These are phyloP conservation scores for Capsella bursapastoris DNA, from an alignment of 345 rosid species.

Conservation along the genomic window DNA sequence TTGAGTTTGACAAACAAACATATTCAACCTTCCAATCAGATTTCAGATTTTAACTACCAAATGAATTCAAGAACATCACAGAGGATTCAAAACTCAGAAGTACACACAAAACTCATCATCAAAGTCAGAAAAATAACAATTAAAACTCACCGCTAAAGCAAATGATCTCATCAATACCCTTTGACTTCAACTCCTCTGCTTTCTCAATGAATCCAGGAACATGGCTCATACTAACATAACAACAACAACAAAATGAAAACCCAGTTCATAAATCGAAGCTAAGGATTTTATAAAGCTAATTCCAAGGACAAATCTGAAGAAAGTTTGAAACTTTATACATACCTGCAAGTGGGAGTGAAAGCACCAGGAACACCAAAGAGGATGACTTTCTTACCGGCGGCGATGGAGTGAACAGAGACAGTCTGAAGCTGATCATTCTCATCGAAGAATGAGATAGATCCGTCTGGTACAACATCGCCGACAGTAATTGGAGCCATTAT, in stretches of 20 bases:
- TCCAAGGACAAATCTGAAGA: no score
- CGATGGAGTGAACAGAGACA: constrained; percentile 77
- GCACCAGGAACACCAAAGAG: constrained; percentile 65
- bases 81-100: no score
- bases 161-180: constrained; percentile 80
- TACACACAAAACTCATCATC: no score
- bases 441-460: constrained; percentile 77
- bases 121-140: background rate
- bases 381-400: constrained; percentile 80
- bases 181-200: constrained; percentile 78
- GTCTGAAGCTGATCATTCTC: constrained; percentile 82
- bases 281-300: constrained; percentile 43
- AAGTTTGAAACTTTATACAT: no score
- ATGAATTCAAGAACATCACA: no score
- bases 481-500: constrained; percentile 85
- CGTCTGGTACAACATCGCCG: constrained; percentile 79
- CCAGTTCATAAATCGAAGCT: background rate
- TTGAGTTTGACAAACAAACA: no score
- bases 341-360: no score
- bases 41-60: no score
- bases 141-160: constrained; percentile 73
- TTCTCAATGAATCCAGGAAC: constrained; percentile 95
- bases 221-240: constrained; percentile 70
- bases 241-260: background rate
- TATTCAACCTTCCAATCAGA: no score